Evolutionary conservation across 164 flowering plant species (phyloP).

Genomic region (Vitis rotundifolia): DNA sequence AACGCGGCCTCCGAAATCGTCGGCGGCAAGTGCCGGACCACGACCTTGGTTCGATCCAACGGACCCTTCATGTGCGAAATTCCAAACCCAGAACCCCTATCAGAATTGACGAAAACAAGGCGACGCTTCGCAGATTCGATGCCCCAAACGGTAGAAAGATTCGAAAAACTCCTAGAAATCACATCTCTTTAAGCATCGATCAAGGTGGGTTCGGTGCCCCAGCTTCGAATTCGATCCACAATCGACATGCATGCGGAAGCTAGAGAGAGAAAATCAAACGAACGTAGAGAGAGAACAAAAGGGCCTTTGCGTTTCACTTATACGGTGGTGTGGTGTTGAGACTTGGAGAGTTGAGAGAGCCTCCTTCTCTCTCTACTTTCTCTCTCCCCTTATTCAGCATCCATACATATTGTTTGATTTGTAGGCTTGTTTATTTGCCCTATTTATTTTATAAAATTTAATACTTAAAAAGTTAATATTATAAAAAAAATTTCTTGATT

Average conservation of each 20-base stretch:
- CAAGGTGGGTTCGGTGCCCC: conserved; percentile 12
- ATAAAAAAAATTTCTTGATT: no score
- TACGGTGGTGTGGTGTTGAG: no score
- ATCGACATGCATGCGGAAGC: conserved; percentile 13
- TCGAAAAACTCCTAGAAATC: conserved; percentile 5
- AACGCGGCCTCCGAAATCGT: conserved; percentile 55
- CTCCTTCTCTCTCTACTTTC: no score
- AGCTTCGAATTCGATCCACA: conserved; percentile 10
- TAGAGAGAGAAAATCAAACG: conserved; percentile 1
- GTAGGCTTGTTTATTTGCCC: no score
- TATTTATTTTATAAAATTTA: no score
- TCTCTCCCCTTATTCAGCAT: no score
- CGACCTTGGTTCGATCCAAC: conserved; percentile 77
- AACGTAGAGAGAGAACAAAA: neutral
- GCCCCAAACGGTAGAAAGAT: neutral
- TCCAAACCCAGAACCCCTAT: conserved; percentile 5
- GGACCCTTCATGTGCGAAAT: conserved; percentile 49
- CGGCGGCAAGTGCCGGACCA: conserved; percentile 91
- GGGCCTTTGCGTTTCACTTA: no score
- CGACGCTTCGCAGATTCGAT: neutral
- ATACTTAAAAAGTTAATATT: no score
- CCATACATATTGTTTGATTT: no score
- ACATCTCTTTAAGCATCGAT: conserved; percentile 20
- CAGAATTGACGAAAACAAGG: no score
- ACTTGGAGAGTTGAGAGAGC: no score